Percentiles rank a stretch among this genome's conserved stretches.
Conservation (phyloP, 495 filamentous ascomycete genomes). For the Penicillium chermesinum region DNA sequence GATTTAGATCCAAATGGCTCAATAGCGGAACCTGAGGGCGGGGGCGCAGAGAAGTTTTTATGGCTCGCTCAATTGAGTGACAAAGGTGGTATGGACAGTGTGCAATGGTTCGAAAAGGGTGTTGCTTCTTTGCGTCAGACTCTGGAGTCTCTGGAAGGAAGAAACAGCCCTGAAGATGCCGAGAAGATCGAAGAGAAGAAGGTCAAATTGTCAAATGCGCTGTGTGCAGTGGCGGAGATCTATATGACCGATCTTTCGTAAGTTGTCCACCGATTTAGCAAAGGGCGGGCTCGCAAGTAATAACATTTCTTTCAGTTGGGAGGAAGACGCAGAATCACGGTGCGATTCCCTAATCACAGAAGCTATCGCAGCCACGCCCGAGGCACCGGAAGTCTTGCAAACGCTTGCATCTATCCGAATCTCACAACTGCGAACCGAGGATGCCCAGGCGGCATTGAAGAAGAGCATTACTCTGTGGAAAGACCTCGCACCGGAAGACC, state of each 20-base stretch:
- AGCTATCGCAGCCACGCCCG: conserved; percentile 69
- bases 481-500: conserved; percentile 59
- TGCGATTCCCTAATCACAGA: conserved; percentile 86
- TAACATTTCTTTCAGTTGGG: conserved; percentile 53
- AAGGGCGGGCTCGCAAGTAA: conserved; percentile 4
- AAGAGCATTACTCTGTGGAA: conserved; percentile 76
- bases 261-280: conserved; percentile 9
- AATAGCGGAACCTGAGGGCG: conserved; percentile 56
- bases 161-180: conserved; percentile 35
- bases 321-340: conserved; percentile 75
- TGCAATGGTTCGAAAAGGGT: conserved; percentile 84
- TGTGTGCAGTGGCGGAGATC: conserved; percentile 87
- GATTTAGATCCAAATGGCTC: conserved; percentile 66
- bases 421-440: conserved; percentile 70
- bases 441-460: conserved; percentile 71
- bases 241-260: conserved; percentile 95
- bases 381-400: conserved; percentile 78
- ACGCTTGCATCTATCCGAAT: conserved; percentile 91
- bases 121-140: conserved; percentile 60
- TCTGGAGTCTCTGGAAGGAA: conserved; percentile 51
- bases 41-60: conserved; percentile 90
- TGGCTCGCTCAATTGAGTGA: conserved; percentile 93
- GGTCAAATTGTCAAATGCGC: conserved; percentile 70
- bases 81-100: conserved; percentile 75
- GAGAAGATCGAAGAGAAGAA: conserved; percentile 59